Evolutionary conservation across 169 alveolate species (phyloP).

Genomic region (Babesia caballi): DNA sequence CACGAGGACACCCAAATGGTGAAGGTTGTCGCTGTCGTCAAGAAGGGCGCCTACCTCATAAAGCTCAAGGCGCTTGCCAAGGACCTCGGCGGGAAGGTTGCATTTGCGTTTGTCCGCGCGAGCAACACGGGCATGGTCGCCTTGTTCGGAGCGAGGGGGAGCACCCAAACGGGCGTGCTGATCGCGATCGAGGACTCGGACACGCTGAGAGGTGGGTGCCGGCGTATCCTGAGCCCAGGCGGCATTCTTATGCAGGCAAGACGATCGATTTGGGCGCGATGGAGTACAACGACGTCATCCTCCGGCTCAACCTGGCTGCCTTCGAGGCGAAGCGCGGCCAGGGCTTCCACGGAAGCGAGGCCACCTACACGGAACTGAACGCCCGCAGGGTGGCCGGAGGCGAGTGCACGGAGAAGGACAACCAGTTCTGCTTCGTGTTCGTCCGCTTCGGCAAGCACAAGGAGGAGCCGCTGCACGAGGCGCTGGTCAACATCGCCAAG

Average conservation of each 20-base stretch:
- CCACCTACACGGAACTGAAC: conserved; percentile 66
- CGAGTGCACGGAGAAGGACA: conserved; percentile 70
- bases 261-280: conserved; percentile 27
- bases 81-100: conserved; percentile 57
- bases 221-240: no score
- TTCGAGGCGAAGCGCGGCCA: conserved; percentile 33
- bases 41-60: conserved; percentile 57
- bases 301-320: conserved; percentile 41
- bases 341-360: conserved; percentile 27
- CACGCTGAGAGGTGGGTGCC: conserved; percentile 24
- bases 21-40: conserved; percentile 65
- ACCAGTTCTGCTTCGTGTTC: conserved; percentile 65
- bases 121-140: conserved; percentile 54
- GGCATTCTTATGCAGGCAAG: conserved; percentile 9
- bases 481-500: conserved; percentile 64
- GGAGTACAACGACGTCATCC: conserved; percentile 34
- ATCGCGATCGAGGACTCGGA: conserved; percentile 56
- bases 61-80: conserved; percentile 68
- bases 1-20: conserved; percentile 37
- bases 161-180: conserved; percentile 52
- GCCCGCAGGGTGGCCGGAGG: conserved; percentile 62
- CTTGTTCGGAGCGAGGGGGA: conserved; percentile 45
- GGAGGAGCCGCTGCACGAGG: conserved; percentile 53
- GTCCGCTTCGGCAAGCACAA: conserved; percentile 30
- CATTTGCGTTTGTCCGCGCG: conserved; percentile 62